Evolutionary conservation across 495 filamentous ascomycete genomes (phyloP).

Genomic region (Annulohypoxylon maeteangense): DNA sequence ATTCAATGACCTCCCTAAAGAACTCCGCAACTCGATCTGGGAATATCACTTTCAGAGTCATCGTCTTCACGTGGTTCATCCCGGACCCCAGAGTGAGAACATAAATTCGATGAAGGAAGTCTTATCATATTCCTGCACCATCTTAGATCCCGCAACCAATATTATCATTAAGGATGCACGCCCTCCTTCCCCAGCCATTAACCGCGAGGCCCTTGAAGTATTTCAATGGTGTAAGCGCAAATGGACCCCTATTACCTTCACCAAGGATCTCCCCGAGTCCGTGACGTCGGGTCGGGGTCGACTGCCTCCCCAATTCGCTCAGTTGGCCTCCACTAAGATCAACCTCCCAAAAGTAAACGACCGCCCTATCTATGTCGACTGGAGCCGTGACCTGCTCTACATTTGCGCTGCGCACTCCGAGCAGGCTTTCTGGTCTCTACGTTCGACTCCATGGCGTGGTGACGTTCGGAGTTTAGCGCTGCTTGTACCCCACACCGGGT

Average conservation of each 20-base stretch:
- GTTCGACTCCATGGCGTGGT: slow-evolving; percentile 23
- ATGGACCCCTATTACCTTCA: slow-evolving; percentile 27
- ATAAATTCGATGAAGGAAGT: slow-evolving; percentile 25
- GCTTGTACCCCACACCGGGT: slow-evolving; percentile 32
- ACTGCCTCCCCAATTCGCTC: slow-evolving; percentile 14
- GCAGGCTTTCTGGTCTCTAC: slow-evolving; percentile 38
- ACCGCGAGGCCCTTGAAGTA: slow-evolving; percentile 29
- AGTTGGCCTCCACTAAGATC: not conserved
- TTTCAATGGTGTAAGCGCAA: slow-evolving; percentile 16
- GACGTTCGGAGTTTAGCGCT: slow-evolving; percentile 25
- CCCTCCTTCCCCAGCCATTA: slow-evolving; percentile 31
- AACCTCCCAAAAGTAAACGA: not conserved
- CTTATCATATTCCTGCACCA: slow-evolving; percentile 24
- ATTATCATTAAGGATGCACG: slow-evolving; percentile 17
- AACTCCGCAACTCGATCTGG: slow-evolving; percentile 46
- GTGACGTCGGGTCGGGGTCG: slow-evolving; percentile 15
- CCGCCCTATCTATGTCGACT: slow-evolving; percentile 33
- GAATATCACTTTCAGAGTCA: slow-evolving; percentile 47
- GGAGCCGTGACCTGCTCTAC: slow-evolving; percentile 35
- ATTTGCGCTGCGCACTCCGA: slow-evolving; percentile 30
- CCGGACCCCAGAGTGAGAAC: slow-evolving; percentile 23
- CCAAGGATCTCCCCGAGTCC: slow-evolving; percentile 26
- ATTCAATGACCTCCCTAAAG: slow-evolving; percentile 42
- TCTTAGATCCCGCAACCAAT: slow-evolving; percentile 39
- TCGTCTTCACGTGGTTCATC: slow-evolving; percentile 38